Evolutionary conservation across 306 rosid species (phyloP).

Genomic region (Oemleria cerasiformis): DNA sequence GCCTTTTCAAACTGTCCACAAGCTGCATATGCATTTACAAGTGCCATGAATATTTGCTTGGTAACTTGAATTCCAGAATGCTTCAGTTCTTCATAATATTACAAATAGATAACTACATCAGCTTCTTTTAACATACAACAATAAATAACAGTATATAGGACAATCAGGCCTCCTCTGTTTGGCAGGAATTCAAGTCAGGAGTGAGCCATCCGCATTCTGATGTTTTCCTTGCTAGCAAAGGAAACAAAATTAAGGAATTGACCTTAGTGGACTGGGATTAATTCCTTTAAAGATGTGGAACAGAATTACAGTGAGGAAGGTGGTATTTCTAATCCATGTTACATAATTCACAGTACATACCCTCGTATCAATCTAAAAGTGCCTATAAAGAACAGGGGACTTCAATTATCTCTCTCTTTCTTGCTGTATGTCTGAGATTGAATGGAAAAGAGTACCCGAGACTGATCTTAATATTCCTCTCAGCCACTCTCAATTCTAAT

Average conservation of each 20-base stretch:
- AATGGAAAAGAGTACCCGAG: background rate
- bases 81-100: slow-evolving; percentile 70
- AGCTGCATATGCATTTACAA: slow-evolving; percentile 65
- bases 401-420: background rate
- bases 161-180: background rate
- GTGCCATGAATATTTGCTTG: slow-evolving; percentile 63
- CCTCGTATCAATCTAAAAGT: background rate
- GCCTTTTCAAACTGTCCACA: slow-evolving; percentile 81
- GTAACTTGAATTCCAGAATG: slow-evolving; percentile 30
- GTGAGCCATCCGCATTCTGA: background rate
- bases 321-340: background rate
- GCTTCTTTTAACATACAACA: slow-evolving; percentile 21
- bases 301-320: background rate
- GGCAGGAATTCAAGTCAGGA: background rate
- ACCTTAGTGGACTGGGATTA: background rate
- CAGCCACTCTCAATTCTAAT: background rate
- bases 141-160: background rate
- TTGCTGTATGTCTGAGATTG: background rate
- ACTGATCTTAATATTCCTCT: background rate
- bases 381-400: background rate
- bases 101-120: slow-evolving; percentile 35
- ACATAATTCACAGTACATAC: background rate
- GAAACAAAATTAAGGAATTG: background rate
- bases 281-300: background rate
- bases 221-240: background rate